Percentiles rank a stretch among this genome's conserved stretches.
These are phyloP conservation scores for Ogataea saltuana DNA, from an alignment of 805 yeast genomes.

Conservation along the genomic window DNA sequence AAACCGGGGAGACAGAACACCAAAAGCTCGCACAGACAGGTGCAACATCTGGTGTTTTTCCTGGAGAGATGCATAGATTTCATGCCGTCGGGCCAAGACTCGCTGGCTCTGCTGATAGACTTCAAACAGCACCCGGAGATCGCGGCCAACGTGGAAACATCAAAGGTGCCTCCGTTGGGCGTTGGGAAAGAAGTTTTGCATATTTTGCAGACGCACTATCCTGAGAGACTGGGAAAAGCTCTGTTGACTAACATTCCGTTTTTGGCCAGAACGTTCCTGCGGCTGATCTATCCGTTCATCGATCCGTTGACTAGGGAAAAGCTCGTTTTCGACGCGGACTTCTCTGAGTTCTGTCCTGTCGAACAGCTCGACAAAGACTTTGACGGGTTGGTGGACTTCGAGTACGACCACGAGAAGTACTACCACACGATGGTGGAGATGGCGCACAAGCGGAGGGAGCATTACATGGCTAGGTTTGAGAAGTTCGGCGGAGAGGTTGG, in stretches of 20 bases:
- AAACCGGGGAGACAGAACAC: constrained; percentile 97
- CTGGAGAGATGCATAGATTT: constrained; percentile 88
- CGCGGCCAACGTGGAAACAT: constrained; percentile 49
- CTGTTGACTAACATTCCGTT: constrained; percentile 90
- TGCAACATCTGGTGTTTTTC: constrained; percentile 93
- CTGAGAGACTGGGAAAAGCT: constrained; percentile 94
- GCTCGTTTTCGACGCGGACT: constrained; percentile 88
- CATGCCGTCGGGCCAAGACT: constrained; percentile 97
- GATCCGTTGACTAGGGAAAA: constrained; percentile 95
- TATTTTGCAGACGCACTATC: constrained; percentile 95
- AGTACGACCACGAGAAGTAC: constrained; percentile 74
- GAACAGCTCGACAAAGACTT: constrained; percentile 81
- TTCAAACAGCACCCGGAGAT: constrained; percentile 75
- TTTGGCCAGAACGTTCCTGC: constrained; percentile 89
- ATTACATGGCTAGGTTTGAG: constrained; percentile 67
- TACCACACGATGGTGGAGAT: constrained; percentile 72
- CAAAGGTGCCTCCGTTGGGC: constrained; percentile 84
- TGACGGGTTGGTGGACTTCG: constrained; percentile 85
- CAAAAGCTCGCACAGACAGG: constrained; percentile 83
- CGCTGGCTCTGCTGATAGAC: constrained; percentile 87
- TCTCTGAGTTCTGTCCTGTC: constrained; percentile 74
- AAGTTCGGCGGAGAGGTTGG: constrained; percentile 76
- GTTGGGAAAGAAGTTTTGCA: constrained; percentile 90
- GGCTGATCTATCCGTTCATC: constrained; percentile 90
- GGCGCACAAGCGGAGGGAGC: constrained; percentile 57